Base-by-base conservation (phyloP, 2,329 filamentous ascomycete species). In the Lasiodiplodia gonubiensis region DNA sequence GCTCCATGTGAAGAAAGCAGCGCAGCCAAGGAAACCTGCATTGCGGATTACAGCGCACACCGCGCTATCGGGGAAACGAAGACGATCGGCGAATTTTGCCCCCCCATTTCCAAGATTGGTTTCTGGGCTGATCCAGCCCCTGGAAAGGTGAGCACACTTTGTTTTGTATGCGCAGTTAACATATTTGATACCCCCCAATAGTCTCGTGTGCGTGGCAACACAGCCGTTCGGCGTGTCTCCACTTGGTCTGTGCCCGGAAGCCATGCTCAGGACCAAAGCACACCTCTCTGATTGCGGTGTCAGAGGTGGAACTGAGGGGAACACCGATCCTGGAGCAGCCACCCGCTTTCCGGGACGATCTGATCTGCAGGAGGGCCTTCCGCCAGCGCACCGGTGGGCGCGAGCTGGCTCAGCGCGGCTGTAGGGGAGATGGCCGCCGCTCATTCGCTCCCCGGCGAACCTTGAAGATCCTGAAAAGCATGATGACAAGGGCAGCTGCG, bases 141-240 rank as follows among this genome's bases (percentile, higher is more conserved):
- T 63, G 59, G 59, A 51, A 37, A 51, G 42, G 59, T 63, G 59
- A 51, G 46, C 59, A 63, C 59, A 63, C 59, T 63, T 63, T 63
- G 59, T 63, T 63, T 63, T 63, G 59, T 63, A 51, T 63, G 59
- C 46, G 42, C 30, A 63, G 46, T 63, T 51, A 63, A 51, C 59
- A 49, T 51, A 63, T 63, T 63, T 51, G 59, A 51, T 46, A 63
- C 59, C 59, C 23, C 51, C 57, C 59, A 63, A 63, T 63, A 63
- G 59, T 63, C 46, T 49, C 46, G 42, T 63, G 46, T 63, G 30
- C 59, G 21, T 51, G 59, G 59, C 42, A 51, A 63, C 59, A 63
- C 59, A 63, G 30, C 46, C 59, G 59, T 51, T 63, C 27, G 59
- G 42, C 39, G 59, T 25, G 59, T 51, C 42, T 33, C 46, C 59